Base-by-base conservation (phyloP, 768 basidiomycete genomes). In the Tylopilus vinaceipallidus region DNA sequence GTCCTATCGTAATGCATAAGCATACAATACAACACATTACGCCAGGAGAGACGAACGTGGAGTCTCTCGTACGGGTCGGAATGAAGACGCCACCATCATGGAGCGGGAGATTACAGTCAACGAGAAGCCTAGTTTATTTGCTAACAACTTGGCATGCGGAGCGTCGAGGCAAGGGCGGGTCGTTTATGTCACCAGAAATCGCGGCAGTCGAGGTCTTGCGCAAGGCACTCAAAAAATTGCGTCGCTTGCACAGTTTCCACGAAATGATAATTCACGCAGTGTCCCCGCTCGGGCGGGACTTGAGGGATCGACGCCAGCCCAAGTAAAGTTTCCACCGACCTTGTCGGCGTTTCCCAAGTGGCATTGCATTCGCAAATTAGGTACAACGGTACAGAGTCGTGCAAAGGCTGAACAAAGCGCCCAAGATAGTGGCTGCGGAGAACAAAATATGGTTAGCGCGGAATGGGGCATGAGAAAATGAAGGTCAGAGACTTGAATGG, bases 401-500 rank as follows among this genome's bases (percentile, higher is more conserved):
- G 56, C 27, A 43, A 38, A 32, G 30, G 17, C 13, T 16, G 54
- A 22, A n/a, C n/a, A 13, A 23, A 5, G 32, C 17, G 23, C 19
- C 16, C 36, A 38, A 11, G 17, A 22, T 9, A 16, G 16, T 16
- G 12, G 6, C 53, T 58, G 46, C 6, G 10, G 4, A 37, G 29
- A n/a, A 36, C 42, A 26, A 43, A 54, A 50, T 20, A 22, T 12
- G 35, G 50, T 65, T 49, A 66, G 64, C 42, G 45, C n/a, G 24
- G 45, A 42, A 42, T 16, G 4, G 35, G 10, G n/a, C 13, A 41
- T 34, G 42, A n/a, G 35, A 23, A 45, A 35, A 41, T 41, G 26
- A 55, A 52, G 44, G 32, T 86, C 84, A 85, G 84, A 80, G 83
- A 86, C 84, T 86, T 86, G 84, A 86, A 86, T 86, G 82, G 81